Conservation (phyloP, 2,329 filamentous ascomycete genomes). For the Microdochium trichocladiopsis region DNA sequence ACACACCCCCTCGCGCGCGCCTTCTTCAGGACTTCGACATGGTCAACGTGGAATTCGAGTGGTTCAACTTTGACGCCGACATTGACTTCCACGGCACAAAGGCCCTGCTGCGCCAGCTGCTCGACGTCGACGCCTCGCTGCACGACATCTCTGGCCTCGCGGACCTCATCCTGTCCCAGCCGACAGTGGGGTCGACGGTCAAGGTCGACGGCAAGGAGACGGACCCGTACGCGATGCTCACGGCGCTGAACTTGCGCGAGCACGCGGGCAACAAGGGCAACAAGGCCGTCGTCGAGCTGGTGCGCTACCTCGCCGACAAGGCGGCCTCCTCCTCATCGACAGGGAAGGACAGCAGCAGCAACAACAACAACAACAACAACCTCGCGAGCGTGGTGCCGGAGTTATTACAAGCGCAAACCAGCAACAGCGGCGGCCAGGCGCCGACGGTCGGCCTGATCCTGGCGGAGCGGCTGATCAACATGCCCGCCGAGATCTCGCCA, state of each 20-base stretch:
- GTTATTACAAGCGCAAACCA: slow-evolving; percentile 39
- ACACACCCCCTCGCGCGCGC: slow-evolving; percentile 4
- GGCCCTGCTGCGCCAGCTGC: slow-evolving; percentile 79
- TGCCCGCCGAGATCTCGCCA: slow-evolving; percentile 86
- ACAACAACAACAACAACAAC: slow-evolving; percentile 35
- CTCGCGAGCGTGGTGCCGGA: slow-evolving; percentile 45
- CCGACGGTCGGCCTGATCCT: slow-evolving; percentile 67
- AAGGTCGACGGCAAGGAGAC: slow-evolving; percentile 94
- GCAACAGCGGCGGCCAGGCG: slow-evolving; percentile 36
- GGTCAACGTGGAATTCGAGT: slow-evolving; percentile 95
- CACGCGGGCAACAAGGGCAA: slow-evolving; percentile 56
- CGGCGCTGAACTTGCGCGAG: slow-evolving; percentile 73
- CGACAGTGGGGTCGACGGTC: slow-evolving; percentile 84
- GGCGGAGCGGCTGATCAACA: slow-evolving; percentile 93
- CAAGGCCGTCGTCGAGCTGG: slow-evolving; percentile 58
- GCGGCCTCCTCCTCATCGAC: slow-evolving; percentile 17
- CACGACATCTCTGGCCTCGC: slow-evolving; percentile 84
- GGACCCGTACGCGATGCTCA: slow-evolving; percentile 89
- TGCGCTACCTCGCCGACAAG: slow-evolving; percentile 60
- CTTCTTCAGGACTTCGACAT: slow-evolving; percentile 70
- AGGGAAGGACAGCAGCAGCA: no score
- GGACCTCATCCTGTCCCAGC: slow-evolving; percentile 81
- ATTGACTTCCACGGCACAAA: slow-evolving; percentile 96
- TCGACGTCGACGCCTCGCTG: slow-evolving; percentile 79
- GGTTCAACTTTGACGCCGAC: slow-evolving; percentile 88